A percentile compares a stretch with the other conserved stretches of the same genome.
Conservation (phyloP, 768 basidiomycete genomes). For the Lentinula edodes region DNA sequence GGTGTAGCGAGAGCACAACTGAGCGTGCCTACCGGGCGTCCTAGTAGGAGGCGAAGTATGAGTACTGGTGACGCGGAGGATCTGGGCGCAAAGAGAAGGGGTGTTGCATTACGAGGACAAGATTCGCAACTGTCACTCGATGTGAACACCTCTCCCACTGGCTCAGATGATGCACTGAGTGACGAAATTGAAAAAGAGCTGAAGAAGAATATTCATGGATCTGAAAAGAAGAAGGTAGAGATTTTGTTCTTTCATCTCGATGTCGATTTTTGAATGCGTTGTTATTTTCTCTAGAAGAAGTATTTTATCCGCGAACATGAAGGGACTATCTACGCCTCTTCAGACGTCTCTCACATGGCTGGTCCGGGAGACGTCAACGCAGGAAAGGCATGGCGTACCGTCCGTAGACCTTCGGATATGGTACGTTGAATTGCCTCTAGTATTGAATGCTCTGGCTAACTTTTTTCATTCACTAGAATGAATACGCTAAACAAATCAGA, state of each 20-base stretch:
- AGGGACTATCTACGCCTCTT: conserved; percentile 74
- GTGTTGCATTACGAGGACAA: conserved; percentile 21
- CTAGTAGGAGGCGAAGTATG: conserved; percentile 63
- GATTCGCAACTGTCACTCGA: conserved; percentile 28
- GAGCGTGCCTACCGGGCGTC: conserved; percentile 35
- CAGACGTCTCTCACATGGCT: conserved; percentile 65
- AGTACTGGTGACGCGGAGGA: conserved; percentile 72
- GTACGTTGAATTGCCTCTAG: conserved; percentile 45
- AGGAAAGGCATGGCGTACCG: conserved; percentile 81
- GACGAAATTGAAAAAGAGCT: conserved; percentile 75
- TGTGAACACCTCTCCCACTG: conserved; percentile 23
- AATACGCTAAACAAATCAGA: conserved; percentile 87
- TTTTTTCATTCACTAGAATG: conserved; percentile 51
- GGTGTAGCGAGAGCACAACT: conserved; percentile 17
- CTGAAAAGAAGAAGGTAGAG: conserved; percentile 37
- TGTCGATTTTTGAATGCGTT: neutral
- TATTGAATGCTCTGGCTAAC: conserved; percentile 3
- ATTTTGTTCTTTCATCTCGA: neutral
- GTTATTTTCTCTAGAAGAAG: conserved; percentile 37
- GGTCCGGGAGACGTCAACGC: conserved; percentile 78
- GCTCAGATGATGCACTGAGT: conserved; percentile 48
- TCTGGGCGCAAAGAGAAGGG: conserved; percentile 25
- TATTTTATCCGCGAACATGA: conserved; percentile 81
- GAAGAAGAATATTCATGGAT: conserved; percentile 38
- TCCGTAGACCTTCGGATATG: conserved; percentile 92